phyloP scores from a whole-genome alignment of 2,329 filamentous ascomycete species.

The Fusarium scirpi region DNA sequence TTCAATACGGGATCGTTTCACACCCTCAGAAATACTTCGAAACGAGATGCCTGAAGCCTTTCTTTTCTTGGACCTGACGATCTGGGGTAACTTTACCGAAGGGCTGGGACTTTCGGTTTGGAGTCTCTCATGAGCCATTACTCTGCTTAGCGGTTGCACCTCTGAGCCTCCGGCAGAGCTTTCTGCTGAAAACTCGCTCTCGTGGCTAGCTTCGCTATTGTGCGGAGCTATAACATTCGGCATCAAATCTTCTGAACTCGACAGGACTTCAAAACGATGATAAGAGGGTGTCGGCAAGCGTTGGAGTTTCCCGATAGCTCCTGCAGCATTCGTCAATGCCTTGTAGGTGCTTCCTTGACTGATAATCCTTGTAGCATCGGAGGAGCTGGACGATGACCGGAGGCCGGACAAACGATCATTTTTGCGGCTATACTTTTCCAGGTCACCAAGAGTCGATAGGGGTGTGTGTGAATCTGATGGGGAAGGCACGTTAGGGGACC shows the following conservation, averaged over 20 bases:
- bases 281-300: slow-evolving; percentile 40
- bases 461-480: slow-evolving; percentile 42
- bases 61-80: slow-evolving; percentile 31
- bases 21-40: slow-evolving; percentile 28
- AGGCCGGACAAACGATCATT: slow-evolving; percentile 50
- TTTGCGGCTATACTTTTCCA: slow-evolving; percentile 48
- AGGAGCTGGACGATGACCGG: slow-evolving; percentile 46
- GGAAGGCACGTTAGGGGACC: slow-evolving; percentile 45
- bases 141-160: slow-evolving; percentile 1
- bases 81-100: slow-evolving; percentile 9
- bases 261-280: slow-evolving; percentile 44
- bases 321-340: slow-evolving; percentile 43
- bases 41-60: slow-evolving; percentile 35
- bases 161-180: neutral
- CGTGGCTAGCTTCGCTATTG: slow-evolving; percentile 2
- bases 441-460: slow-evolving; percentile 46
- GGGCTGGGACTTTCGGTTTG: slow-evolving; percentile 33
- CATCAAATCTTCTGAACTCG: slow-evolving; percentile 46
- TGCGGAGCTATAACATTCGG: slow-evolving; percentile 17
- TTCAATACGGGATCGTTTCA: slow-evolving; percentile 41
- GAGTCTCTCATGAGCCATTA: slow-evolving; percentile 34
- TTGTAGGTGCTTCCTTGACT: slow-evolving; percentile 36
- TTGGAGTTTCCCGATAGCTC: slow-evolving; percentile 46
- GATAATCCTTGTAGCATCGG: slow-evolving; percentile 15
- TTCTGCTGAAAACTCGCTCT: neutral